These are phyloP conservation scores for Teunomyces aglyptinius DNA, from an alignment of 805 yeast genomes.

Conservation along the genomic window DNA sequence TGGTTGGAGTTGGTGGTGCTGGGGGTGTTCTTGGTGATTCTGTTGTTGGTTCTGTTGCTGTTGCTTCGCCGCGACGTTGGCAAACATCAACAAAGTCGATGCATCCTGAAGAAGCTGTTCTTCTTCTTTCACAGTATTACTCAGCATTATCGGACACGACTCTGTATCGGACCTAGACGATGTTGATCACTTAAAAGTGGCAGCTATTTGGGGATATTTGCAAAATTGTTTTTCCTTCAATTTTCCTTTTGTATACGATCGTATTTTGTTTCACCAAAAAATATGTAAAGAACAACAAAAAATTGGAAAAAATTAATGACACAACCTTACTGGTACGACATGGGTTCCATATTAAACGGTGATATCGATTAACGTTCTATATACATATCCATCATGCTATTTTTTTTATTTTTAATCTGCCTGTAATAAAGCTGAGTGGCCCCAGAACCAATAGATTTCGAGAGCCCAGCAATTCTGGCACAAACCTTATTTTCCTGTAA, in stretches of 20 bases:
- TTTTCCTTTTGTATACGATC: constrained; percentile 6
- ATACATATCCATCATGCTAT: not conserved
- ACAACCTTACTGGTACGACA: not conserved
- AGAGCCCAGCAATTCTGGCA: not conserved
- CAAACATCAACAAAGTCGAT: constrained; percentile 59
- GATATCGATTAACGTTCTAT: constrained; percentile 1
- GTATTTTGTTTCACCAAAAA: not conserved
- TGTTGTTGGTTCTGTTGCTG: constrained; percentile 21
- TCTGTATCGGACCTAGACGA: not conserved
- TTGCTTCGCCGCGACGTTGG: constrained; percentile 51
- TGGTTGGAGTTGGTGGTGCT: not conserved
- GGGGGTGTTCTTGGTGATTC: constrained; percentile 3
- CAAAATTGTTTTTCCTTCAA: constrained; percentile 1
- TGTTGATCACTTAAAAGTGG: not conserved
- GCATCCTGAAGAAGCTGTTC: constrained; percentile 56
- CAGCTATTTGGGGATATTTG: not conserved
- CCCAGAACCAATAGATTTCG: no score
- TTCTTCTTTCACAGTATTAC: constrained; percentile 21
- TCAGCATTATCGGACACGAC: not conserved
- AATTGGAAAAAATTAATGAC: not conserved
- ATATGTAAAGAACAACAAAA: not conserved
- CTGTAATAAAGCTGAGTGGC: not conserved
- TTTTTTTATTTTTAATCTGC: no score
- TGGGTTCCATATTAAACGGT: not conserved
- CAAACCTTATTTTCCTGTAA: not conserved